These are phyloP conservation scores for Quercus parvula DNA, from an alignment of 306 rosid species.

Conservation along the genomic window DNA sequence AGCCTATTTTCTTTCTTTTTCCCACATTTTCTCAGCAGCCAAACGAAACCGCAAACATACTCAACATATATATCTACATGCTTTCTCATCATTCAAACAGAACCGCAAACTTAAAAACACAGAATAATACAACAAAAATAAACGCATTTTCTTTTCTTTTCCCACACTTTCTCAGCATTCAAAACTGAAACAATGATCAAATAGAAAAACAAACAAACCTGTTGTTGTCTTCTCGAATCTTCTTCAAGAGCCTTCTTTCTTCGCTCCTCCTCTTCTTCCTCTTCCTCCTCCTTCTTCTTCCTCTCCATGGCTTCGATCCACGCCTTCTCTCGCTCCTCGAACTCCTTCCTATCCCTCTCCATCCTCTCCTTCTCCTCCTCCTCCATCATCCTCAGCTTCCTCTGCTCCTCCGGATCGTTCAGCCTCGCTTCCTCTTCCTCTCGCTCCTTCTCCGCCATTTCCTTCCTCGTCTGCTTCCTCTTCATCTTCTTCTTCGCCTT, in stretches of 20 bases:
- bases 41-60: neutral
- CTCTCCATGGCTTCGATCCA: conserved; percentile 59
- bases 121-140: neutral
- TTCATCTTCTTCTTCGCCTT: conserved; percentile 71
- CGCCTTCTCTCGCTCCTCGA: conserved; percentile 66
- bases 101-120: too few species aligned
- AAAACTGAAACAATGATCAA: neutral
- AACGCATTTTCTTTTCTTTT: neutral
- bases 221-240: conserved; percentile 21
- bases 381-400: conserved; percentile 34
- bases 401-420: conserved; percentile 66
- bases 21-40: conserved; percentile 10
- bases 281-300: conserved; percentile 30
- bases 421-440: conserved; percentile 54
- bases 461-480: conserved; percentile 68
- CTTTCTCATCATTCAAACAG: too few species aligned
- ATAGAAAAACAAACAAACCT: conserved; percentile 23
- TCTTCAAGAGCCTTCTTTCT: conserved; percentile 40
- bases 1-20: neutral
- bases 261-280: conserved; percentile 36
- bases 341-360: conserved; percentile 48
- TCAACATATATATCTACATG: too few species aligned
- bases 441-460: conserved; percentile 49
- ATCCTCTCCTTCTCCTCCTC: conserved; percentile 62
- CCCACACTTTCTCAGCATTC: conserved; percentile 8